Percentiles rank a stretch among this genome's conserved stretches.
phyloP scores from a whole-genome alignment of 2,329 filamentous ascomycete species.

The Aspergillus clavatus region DNA sequence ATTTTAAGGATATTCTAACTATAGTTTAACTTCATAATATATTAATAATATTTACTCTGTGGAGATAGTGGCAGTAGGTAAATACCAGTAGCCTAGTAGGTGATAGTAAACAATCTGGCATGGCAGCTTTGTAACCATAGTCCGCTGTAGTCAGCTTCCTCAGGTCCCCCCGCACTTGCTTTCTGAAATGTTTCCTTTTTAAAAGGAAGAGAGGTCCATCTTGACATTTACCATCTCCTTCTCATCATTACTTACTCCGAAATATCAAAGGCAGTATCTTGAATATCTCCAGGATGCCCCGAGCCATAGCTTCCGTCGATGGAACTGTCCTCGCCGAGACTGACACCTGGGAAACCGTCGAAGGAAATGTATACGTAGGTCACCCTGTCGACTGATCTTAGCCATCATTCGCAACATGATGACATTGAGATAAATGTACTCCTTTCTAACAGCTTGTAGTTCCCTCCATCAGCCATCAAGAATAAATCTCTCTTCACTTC shows the following conservation, averaged over 20 bases:
- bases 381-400: not conserved
- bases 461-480: constrained; percentile 46
- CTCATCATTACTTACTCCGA: not conserved
- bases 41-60: no score
- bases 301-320: constrained; percentile 47
- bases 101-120: no score
- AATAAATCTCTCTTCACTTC: constrained; percentile 41
- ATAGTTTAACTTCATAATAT: no score
- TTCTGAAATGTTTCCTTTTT: no score
- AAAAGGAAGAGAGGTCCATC: not conserved
- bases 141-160: no score
- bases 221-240: not conserved
- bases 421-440: not conserved
- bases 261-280: not conserved
- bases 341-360: constrained; percentile 51
- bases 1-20: no score
- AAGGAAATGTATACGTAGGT: constrained; percentile 54
- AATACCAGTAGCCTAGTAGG: no score
- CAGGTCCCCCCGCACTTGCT: not conserved
- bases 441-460: constrained; percentile 19
- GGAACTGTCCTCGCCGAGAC: constrained; percentile 49
- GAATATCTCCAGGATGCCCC: constrained; percentile 24
- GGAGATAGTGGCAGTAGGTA: no score
- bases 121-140: no score
- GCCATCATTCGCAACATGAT: not conserved